Evolutionary conservation across 495 filamentous ascomycete genomes (phyloP), one percentile per base, ranked within the genome.

Genomic region (Annulohypoxylon maeteangense): DNA sequence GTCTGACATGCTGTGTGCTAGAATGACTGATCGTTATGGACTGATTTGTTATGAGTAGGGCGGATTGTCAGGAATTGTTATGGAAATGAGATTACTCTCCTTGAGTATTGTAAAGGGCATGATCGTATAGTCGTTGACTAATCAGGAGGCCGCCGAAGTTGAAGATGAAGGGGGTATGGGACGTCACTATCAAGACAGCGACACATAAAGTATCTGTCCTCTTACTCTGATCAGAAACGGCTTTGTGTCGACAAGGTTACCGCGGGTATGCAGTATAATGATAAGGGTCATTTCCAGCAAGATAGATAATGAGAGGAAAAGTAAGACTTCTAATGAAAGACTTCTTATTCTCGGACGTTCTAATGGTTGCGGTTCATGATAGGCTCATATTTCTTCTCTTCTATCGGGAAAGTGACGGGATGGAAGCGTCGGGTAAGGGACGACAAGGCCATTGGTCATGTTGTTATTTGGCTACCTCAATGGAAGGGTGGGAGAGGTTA

Each of bases 391-490:
- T 60, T 14, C 45, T 59, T 22, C 45, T 48, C 11, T 44, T 31
- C 34, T 18, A 22, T 44, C 53, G 48, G 62, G 48, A 56, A 36
- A 47, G 36, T 29, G 50, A 58, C 40, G 18, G 29, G 6, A 29
- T 62, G 61, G 36, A 65, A 27, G 20, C 25, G 40, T 42, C 62
- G 62, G 55, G 61, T 62, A 23, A 31, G 5, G 47, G 42, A 55
- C 36, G 16, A 11, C 32, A 48, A 53, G 3, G 25, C 36, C 8
- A 20, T 22, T 50, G 20, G 48, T 25, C n/a, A 38, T 59, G 25
- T 22, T 1, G 31, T 31, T 8, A 14, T 59, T 53, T 36, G 25
- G 23, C 36, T 59, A 44, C 20, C 40, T 44, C 7, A 27, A 51
- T 36, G 44, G 45, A 34, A 25, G 42, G 29, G 16, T 47, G 25